These are phyloP conservation scores for Penicillium subrubescens DNA, from an alignment of 495 filamentous ascomycete genomes.

Conservation along the genomic window DNA sequence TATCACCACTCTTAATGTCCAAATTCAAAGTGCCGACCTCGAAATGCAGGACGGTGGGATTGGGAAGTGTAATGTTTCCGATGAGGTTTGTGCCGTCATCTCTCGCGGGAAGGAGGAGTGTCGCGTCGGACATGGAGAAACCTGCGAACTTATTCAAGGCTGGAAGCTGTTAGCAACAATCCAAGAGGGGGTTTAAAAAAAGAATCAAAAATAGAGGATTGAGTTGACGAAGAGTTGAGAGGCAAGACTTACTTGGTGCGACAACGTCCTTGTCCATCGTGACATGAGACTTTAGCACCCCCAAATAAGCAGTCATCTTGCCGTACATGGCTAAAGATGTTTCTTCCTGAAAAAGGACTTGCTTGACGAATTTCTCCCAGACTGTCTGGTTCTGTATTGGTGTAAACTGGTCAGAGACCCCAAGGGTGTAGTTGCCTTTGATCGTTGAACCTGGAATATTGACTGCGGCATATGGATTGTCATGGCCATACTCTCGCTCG, in stretches of 20 bases:
- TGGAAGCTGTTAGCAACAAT: conserved; percentile 1
- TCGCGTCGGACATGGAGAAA: conserved; percentile 32
- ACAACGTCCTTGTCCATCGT: conserved; percentile 37
- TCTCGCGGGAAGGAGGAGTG: conserved; percentile 28
- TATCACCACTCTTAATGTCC: conserved; percentile 34
- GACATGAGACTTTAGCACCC: conserved; percentile 34
- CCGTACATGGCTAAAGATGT: conserved; percentile 30
- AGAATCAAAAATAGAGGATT: not conserved
- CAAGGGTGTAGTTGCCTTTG: conserved; percentile 39
- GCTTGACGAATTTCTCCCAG: conserved; percentile 35
- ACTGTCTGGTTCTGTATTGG: conserved; percentile 28
- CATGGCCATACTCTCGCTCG: conserved; percentile 26
- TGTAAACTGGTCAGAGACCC: conserved; percentile 24
- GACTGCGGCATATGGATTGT: conserved; percentile 31
- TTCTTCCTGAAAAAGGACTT: conserved; percentile 31
- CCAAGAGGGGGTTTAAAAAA: not conserved
- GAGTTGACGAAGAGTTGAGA: not conserved
- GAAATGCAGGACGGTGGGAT: conserved; percentile 36
- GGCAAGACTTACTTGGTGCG: conserved; percentile 27
- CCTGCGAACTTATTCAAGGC: conserved; percentile 34
- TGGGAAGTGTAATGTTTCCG: conserved; percentile 41
- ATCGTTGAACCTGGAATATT: conserved; percentile 29
- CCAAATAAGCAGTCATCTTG: conserved; percentile 33
- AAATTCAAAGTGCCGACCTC: conserved; percentile 38
- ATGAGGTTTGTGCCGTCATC: conserved; percentile 39